A percentile compares a stretch with the other conserved stretches of the same genome.
phyloP scores from a whole-genome alignment of 1,284 basidiomycete genomes.

The Ustilago crameri region DNA sequence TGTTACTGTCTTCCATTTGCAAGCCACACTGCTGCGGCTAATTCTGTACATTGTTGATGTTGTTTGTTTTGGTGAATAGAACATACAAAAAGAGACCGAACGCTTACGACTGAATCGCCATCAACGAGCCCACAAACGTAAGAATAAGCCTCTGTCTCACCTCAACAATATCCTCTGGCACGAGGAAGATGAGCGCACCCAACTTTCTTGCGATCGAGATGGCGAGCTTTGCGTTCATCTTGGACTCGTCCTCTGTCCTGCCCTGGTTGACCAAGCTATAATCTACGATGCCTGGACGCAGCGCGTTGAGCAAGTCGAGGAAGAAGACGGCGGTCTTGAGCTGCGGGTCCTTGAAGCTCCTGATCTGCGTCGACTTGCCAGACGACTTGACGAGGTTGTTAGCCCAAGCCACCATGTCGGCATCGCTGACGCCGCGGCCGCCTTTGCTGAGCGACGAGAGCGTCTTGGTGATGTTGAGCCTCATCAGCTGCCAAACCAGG shows the following conservation, averaged over 20 bases:
- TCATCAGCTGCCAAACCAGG: conserved; percentile 97
- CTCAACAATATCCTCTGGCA: conserved; percentile 80
- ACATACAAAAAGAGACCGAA: not conserved
- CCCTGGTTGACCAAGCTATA: conserved; percentile 82
- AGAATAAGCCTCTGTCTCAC: conserved; percentile 69
- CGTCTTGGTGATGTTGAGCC: conserved; percentile 91
- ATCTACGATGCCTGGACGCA: conserved; percentile 95
- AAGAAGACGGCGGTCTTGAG: conserved; percentile 91
- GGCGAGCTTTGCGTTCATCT: conserved; percentile 86
- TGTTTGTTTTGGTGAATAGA: no score
- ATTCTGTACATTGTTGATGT: no score
- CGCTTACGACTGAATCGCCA: conserved; percentile 40
- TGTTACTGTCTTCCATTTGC: no score
- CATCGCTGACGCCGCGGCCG: conserved; percentile 85
- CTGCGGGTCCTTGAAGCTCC: conserved; percentile 94
- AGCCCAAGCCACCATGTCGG: conserved; percentile 95
- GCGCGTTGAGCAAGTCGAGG: conserved; percentile 88
- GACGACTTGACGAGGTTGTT: conserved; percentile 86
- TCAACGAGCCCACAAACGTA: conserved; percentile 73
- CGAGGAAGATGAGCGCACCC: conserved; percentile 95
- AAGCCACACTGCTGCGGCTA: no score
- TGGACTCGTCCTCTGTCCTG: conserved; percentile 82
- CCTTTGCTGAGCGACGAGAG: conserved; percentile 79
- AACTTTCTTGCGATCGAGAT: conserved; percentile 98
- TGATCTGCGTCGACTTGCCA: conserved; percentile 76